These are phyloP conservation scores for Solanum chiquidenum DNA, from an alignment of 257 asterid species.

Conservation along the genomic window DNA sequence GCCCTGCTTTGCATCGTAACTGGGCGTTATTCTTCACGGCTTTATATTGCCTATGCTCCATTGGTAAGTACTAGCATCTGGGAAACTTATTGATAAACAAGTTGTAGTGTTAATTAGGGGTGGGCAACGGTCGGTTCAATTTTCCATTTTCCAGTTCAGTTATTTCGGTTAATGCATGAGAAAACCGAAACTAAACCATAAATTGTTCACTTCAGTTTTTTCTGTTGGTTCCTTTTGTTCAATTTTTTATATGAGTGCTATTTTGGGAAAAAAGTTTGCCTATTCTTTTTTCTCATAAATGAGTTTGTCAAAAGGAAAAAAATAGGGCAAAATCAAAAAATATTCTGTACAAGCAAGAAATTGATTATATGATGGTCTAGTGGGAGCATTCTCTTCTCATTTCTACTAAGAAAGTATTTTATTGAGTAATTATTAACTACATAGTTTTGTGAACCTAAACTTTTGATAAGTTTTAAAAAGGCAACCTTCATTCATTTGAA, in stretches of 20 bases:
- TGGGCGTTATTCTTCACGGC: constrained; percentile 78
- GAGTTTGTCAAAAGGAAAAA: neutral
- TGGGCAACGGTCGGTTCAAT: neutral
- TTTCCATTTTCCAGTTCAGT: neutral
- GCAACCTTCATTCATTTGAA: neutral
- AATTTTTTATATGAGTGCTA: neutral
- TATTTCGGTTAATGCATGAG: neutral
- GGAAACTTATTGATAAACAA: neutral
- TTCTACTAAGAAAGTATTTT: neutral
- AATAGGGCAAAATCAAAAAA: neutral
- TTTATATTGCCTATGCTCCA: constrained; percentile 96
- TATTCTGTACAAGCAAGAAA: neutral
- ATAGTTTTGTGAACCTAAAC: neutral
- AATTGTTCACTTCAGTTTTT: neutral
- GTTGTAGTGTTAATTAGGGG: neutral
- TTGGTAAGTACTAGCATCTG: constrained; percentile 46
- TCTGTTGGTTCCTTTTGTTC: neutral
- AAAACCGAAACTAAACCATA: neutral
- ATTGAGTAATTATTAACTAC: neutral
- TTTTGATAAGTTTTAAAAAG: neutral
- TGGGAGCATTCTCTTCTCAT: neutral
- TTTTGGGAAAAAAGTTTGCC: neutral
- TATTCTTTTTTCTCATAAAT: neutral
- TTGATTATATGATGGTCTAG: neutral
- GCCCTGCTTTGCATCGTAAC: constrained; percentile 71